phyloP scores from a whole-genome alignment of 768 basidiomycete species.

The Kockovaella imperatae region DNA sequence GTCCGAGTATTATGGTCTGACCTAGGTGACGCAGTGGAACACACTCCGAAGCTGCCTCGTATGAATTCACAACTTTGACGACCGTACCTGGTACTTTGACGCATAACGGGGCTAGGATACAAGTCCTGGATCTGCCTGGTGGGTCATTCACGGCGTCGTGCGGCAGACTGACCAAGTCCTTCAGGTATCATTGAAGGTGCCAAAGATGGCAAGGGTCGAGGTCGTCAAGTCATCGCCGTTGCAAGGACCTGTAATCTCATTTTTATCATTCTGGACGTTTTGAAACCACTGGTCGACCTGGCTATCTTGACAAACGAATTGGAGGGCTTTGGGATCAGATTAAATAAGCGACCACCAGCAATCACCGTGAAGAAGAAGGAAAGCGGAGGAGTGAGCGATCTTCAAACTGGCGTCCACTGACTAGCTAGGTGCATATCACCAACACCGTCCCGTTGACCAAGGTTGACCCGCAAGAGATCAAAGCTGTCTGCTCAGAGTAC shows the following conservation, averaged over 20 bases:
- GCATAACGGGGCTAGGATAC: constrained; percentile 92
- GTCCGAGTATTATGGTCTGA: background rate
- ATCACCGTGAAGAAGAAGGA: constrained; percentile 59
- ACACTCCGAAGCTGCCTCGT: constrained; percentile 88
- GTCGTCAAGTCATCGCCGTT: constrained; percentile 72
- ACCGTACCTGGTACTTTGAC: constrained; percentile 92
- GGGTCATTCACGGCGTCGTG: constrained; percentile 47
- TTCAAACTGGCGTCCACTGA: background rate
- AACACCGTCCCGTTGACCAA: constrained; percentile 95
- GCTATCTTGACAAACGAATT: constrained; percentile 82
- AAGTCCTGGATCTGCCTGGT: constrained; percentile 80
- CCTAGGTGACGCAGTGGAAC: constrained; percentile 64
- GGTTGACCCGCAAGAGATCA: constrained; percentile 92
- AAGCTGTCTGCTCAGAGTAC: constrained; percentile 89
- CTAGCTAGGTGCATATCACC: constrained; percentile 68
- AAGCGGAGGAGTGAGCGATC: constrained; percentile 54
- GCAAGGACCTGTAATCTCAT: constrained; percentile 97
- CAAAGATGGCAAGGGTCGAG: constrained; percentile 89
- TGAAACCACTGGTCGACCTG: constrained; percentile 93
- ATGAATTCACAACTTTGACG: constrained; percentile 93
- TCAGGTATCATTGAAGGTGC: constrained; percentile 98
- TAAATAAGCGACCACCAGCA: constrained; percentile 89
- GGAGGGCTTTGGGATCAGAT: constrained; percentile 94
- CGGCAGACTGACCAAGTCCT: constrained; percentile 40
- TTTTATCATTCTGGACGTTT: constrained; percentile 94